These are phyloP conservation scores for Saccharomycopsis microspora DNA, from an alignment of 805 yeast genomes.

Conservation along the genomic window DNA sequence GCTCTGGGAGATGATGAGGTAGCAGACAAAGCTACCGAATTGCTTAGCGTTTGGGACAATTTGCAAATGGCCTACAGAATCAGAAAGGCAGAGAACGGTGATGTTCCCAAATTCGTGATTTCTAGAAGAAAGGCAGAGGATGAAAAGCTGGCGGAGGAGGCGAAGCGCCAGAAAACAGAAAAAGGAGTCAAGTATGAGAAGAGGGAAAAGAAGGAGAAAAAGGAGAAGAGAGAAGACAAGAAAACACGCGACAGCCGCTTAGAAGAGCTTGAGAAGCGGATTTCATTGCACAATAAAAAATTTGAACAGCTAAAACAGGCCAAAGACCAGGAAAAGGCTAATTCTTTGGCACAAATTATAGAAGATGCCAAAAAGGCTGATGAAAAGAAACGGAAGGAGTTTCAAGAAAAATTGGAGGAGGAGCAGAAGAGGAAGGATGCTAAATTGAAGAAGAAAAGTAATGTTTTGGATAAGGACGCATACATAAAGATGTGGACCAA, in stretches of 20 bases:
- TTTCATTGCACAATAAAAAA: neutral
- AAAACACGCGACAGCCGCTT: neutral
- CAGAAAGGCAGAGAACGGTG: constrained; percentile 40
- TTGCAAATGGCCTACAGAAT: constrained; percentile 79
- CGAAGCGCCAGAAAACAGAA: neutral
- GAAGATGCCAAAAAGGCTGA: neutral
- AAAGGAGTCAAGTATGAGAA: constrained; percentile 17
- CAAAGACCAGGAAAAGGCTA: too few species aligned
- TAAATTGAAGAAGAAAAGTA: constrained; percentile 18
- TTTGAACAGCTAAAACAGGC: too few species aligned
- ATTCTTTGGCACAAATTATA: neutral
- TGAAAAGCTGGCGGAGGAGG: neutral
- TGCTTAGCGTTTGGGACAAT: constrained; percentile 59
- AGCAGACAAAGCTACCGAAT: constrained; percentile 6
- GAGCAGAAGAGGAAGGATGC: constrained; percentile 19
- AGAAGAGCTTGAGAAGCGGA: neutral
- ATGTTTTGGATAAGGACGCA: constrained; percentile 18
- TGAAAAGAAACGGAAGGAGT: neutral
- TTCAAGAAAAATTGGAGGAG: constrained; percentile 16
- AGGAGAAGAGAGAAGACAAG: neutral
- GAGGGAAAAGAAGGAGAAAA: constrained; percentile 19
- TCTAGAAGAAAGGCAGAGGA: constrained; percentile 18
- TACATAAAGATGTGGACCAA: constrained; percentile 23
- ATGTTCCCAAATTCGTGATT: constrained; percentile 9
- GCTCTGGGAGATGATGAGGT: constrained; percentile 16